Percentiles rank a stretch among this genome's conserved stretches.
These are phyloP conservation scores for Verbascum thapsus DNA, from an alignment of 257 asterid species.

Conservation along the genomic window DNA sequence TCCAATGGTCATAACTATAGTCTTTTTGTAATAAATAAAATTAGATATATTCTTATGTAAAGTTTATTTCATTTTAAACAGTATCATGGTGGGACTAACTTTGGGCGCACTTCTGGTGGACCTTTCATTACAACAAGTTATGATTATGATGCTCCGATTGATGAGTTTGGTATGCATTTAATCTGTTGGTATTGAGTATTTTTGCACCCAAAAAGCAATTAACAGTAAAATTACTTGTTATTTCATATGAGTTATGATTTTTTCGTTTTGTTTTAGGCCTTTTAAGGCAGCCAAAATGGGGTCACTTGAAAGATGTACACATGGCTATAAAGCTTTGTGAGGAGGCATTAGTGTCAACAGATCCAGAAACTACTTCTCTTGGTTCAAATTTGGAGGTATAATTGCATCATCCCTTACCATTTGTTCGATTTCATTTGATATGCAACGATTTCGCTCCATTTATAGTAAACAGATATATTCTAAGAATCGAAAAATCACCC, in stretches of 20 bases:
- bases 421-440: no score
- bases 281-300: conserved; percentile 59
- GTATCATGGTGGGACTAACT: conserved; percentile 97
- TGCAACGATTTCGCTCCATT: no score
- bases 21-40: not conserved
- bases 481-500: no score
- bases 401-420: not conserved
- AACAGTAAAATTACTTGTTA: not conserved
- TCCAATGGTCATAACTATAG: not conserved
- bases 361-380: conserved; percentile 52
- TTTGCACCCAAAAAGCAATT: not conserved
- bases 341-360: conserved; percentile 59
- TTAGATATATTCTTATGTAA: not conserved
- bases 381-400: conserved; percentile 54
- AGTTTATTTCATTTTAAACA: conserved; percentile 30
- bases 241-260: not conserved
- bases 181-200: conserved; percentile 7
- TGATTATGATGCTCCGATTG: conserved; percentile 95
- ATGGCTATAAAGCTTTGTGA: conserved; percentile 66
- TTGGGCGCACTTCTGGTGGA: conserved; percentile 60
- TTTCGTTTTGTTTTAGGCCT: conserved; percentile 41
- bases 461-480: no score
- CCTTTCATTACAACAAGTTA: conserved; percentile 89
- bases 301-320: conserved; percentile 62
- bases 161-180: conserved; percentile 71